phyloP scores from a whole-genome alignment of 2,329 filamentous ascomycete species.

The Pleochaeta shiraiana region DNA sequence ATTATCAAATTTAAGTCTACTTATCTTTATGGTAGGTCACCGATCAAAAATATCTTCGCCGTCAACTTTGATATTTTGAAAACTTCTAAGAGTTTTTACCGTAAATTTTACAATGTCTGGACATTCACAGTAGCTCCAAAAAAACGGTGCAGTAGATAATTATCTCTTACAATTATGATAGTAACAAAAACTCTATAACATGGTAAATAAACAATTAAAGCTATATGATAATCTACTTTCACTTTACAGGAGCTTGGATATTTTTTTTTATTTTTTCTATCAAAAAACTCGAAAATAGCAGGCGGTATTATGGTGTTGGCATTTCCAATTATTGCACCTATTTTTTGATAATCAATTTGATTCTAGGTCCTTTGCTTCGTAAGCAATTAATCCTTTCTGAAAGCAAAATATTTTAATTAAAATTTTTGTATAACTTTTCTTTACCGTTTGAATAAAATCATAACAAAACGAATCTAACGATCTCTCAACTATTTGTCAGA shows the following conservation, averaged over 20 bases:
- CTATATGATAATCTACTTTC: background rate
- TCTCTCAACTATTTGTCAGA: too few species aligned
- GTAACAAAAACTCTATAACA: background rate
- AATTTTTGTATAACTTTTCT: too few species aligned
- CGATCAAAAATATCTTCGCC: too few species aligned
- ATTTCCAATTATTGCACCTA: background rate
- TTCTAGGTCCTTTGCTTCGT: background rate
- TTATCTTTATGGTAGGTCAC: too few species aligned
- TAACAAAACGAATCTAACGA: too few species aligned
- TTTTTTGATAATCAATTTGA: background rate
- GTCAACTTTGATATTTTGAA: too few species aligned
- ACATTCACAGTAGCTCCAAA: background rate
- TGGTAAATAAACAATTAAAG: background rate
- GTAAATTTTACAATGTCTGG: too few species aligned
- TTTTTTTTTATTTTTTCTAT: background rate
- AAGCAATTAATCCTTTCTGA: too few species aligned
- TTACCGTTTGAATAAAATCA: too few species aligned
- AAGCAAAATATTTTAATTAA: too few species aligned
- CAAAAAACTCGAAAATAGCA: background rate
- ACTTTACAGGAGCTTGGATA: background rate
- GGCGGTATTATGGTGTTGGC: background rate
- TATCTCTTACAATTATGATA: background rate
- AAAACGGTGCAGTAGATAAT: background rate
- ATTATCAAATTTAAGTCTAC: too few species aligned
- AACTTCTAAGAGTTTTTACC: too few species aligned